These are phyloP conservation scores for Fistulina hepatica DNA, from an alignment of 1,284 basidiomycete genomes.

Conservation along the genomic window DNA sequence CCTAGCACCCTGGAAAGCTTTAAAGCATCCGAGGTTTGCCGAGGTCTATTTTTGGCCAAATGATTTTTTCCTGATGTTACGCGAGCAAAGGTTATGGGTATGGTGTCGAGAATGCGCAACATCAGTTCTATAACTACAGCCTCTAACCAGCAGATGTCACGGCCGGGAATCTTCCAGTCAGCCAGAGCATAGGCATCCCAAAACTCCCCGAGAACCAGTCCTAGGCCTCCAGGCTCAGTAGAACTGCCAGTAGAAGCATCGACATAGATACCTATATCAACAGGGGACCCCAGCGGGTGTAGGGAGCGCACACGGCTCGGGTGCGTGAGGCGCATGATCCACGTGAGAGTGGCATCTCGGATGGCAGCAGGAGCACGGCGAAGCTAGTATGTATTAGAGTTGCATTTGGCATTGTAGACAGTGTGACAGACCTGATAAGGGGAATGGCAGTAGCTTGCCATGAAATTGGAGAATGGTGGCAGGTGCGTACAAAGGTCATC, in stretches of 20 bases:
- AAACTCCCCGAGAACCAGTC: conserved; percentile 15
- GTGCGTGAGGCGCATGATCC: conserved; percentile 11
- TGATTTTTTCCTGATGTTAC: too few relatives aligned
- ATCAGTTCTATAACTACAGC: conserved; percentile 17
- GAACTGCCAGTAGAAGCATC: conserved; percentile 20
- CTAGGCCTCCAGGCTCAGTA: conserved; percentile 24
- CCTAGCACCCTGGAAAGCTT: too few relatives aligned
- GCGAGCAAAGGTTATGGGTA: background rate
- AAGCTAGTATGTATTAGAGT: too few relatives aligned
- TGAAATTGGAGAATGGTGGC: conserved; percentile 15
- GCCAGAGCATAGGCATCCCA: conserved; percentile 9
- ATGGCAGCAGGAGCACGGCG: conserved; percentile 10
- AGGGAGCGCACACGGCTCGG: conserved; percentile 4
- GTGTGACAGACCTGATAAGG: too few relatives aligned
- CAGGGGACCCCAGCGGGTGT: background rate
- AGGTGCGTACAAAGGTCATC: conserved; percentile 5
- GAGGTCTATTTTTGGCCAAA: too few relatives aligned
- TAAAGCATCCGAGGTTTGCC: too few relatives aligned
- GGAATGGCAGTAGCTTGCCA: too few relatives aligned
- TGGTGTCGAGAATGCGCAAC: conserved; percentile 3
- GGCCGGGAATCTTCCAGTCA: conserved; percentile 22
- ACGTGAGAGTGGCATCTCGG: conserved; percentile 18
- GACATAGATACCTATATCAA: conserved; percentile 15
- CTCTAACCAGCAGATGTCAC: conserved; percentile 23
- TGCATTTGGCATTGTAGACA: too few relatives aligned